Conservation (phyloP, 306 rosid genomes). For the Vigna angularis region DNA sequence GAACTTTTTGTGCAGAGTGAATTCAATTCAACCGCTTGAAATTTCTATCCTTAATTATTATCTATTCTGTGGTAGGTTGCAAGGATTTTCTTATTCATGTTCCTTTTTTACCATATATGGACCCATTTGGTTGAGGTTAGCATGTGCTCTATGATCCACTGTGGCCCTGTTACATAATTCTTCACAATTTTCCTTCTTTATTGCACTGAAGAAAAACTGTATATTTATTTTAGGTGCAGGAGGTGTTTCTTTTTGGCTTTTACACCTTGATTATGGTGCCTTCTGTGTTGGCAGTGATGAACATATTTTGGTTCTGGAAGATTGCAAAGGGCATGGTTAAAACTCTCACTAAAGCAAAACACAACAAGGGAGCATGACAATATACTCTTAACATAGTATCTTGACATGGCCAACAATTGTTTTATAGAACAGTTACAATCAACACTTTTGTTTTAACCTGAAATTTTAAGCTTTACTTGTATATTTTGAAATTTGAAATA, state of each 20-base stretch:
- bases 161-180: not conserved
- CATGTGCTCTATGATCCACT: slow-evolving; percentile 25
- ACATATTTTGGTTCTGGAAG: slow-evolving; percentile 80
- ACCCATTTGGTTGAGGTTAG: slow-evolving; percentile 72
- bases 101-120: slow-evolving; percentile 62
- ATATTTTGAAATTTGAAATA: not conserved
- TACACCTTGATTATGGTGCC: slow-evolving; percentile 61
- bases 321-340: slow-evolving; percentile 72
- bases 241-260: slow-evolving; percentile 56
- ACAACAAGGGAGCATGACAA: slow-evolving; percentile 47
- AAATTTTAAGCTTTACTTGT: slow-evolving; percentile 15
- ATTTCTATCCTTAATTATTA: slow-evolving; percentile 1
- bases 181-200: not conserved
- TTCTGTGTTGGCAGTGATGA: slow-evolving; percentile 66
- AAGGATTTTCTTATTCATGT: slow-evolving; percentile 67
- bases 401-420: slow-evolving; percentile 16
- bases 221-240: slow-evolving; percentile 60
- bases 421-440: not conserved
- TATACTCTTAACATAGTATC: not conserved
- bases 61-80: slow-evolving; percentile 60
- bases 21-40: not conserved
- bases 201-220: slow-evolving; percentile 6
- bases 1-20: slow-evolving; percentile 1
- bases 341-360: slow-evolving; percentile 62
- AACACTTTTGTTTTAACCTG: not conserved